Conservation (phyloP, 2,329 filamentous ascomycete genomes). For the Purpureocillium lavendulum region DNA sequence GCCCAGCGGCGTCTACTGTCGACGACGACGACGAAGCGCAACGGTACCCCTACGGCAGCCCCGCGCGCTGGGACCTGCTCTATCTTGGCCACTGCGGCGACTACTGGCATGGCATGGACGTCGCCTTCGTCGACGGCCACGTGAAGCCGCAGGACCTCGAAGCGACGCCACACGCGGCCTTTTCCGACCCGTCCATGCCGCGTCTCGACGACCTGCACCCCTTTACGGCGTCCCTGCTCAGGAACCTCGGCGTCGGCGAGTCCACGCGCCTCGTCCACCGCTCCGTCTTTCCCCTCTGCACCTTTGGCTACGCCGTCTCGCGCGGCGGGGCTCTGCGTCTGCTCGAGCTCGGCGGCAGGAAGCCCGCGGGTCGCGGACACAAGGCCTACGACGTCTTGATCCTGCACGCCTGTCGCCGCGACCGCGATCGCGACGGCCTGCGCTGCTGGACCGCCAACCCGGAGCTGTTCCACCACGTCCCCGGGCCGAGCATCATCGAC, state of each 20-base stretch:
- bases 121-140: neutral
- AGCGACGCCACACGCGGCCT: neutral
- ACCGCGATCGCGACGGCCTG: neutral
- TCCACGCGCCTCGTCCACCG: conserved; percentile 1
- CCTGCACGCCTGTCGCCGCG: conserved; percentile 1
- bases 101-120: conserved; percentile 1
- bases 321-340: neutral
- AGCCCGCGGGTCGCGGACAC: neutral
- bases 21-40: neutral
- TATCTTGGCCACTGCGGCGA: conserved; percentile 2
- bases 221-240: neutral
- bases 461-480: conserved; percentile 2
- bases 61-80: conserved; percentile 1
- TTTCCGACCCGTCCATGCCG: conserved; percentile 1
- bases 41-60: neutral
- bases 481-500: neutral
- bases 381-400: conserved; percentile 1
- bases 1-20: no score
- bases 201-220: neutral
- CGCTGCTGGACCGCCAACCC: conserved; percentile 1
- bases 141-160: conserved; percentile 1
- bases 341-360: neutral
- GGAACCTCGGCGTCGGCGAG: conserved; percentile 1
- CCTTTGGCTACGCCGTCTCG: conserved; percentile 2
- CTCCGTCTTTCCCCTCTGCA: conserved; percentile 3